Conservation (phyloP, 2,329 filamentous ascomycete genomes). For the Cucurbitaria berberidis region DNA sequence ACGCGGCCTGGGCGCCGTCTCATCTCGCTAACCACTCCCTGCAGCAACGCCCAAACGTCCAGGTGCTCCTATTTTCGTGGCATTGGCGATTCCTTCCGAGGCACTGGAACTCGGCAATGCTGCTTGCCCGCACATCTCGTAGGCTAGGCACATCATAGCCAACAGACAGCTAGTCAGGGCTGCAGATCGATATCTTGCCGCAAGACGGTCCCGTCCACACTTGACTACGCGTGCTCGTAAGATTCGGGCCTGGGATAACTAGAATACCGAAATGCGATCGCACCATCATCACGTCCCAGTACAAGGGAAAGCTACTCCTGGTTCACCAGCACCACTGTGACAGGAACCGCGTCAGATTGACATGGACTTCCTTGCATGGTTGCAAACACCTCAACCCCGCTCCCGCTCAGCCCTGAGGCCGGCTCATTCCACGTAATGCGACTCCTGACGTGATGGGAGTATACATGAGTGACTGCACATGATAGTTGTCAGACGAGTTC, state of each 20-base stretch:
- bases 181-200: not conserved
- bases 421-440: not conserved
- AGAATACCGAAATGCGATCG: too few species aligned
- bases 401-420: not conserved
- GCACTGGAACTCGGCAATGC: conserved; percentile 6
- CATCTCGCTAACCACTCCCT: conserved; percentile 37
- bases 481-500: too few species aligned
- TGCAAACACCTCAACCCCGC: not conserved
- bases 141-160: not conserved
- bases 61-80: conserved; percentile 26
- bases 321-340: too few species aligned
- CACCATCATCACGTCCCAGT: too few species aligned
- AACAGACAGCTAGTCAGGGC: not conserved
- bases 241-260: not conserved
- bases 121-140: conserved; percentile 5
- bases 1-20: conserved; percentile 25
- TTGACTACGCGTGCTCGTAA: not conserved
- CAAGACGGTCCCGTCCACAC: too few species aligned
- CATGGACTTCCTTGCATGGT: not conserved
- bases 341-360: conserved; percentile 1
- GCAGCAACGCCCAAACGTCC: conserved; percentile 37
- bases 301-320: too few species aligned
- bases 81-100: conserved; percentile 28
- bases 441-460: too few species aligned
- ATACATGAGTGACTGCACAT: too few species aligned